These are phyloP conservation scores for Ogataea neopini DNA, from an alignment of 805 yeast genomes.

Conservation along the genomic window DNA sequence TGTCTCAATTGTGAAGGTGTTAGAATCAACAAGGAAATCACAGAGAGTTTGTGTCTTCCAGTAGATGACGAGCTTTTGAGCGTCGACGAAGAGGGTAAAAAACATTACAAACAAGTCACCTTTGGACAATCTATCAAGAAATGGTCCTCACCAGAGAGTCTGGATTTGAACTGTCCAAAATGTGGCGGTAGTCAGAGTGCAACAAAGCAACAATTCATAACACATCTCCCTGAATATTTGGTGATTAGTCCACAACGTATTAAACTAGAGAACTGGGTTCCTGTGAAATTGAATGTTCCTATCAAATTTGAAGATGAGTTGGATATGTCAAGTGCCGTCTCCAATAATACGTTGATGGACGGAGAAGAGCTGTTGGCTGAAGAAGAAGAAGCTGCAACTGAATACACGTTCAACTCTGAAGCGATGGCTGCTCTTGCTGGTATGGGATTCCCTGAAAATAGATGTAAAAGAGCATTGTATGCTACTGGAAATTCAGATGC, in stretches of 20 bases:
- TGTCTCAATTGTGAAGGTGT: constrained; percentile 62
- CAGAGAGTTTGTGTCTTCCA: constrained; percentile 66
- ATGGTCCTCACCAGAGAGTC: constrained; percentile 48
- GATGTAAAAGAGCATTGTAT: constrained; percentile 67
- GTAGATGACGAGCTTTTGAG: constrained; percentile 44
- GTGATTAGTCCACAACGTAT: constrained; percentile 78
- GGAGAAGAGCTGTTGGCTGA: constrained; percentile 45
- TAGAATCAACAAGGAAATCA: constrained; percentile 52
- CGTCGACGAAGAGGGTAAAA: constrained; percentile 45
- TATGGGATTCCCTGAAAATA: constrained; percentile 86
- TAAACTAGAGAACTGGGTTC: constrained; percentile 85
- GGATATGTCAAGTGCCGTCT: constrained; percentile 43
- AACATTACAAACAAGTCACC: constrained; percentile 48
- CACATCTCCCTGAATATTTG: constrained; percentile 68
- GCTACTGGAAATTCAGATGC: constrained; percentile 62
- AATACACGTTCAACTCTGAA: constrained; percentile 56
- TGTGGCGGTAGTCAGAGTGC: constrained; percentile 45
- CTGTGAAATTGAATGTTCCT: constrained; percentile 77
- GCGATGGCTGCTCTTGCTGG: constrained; percentile 56
- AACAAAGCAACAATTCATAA: constrained; percentile 49
- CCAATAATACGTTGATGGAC: constrained; percentile 43
- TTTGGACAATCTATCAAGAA: constrained; percentile 50
- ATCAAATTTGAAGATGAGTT: constrained; percentile 46
- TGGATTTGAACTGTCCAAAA: constrained; percentile 64
- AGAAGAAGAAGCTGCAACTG: constrained; percentile 32